Evolutionary conservation across 495 filamentous ascomycete species (phyloP), one percentile per base, ranked within the genome.

Genomic region (Achaetomiella virescens): DNA sequence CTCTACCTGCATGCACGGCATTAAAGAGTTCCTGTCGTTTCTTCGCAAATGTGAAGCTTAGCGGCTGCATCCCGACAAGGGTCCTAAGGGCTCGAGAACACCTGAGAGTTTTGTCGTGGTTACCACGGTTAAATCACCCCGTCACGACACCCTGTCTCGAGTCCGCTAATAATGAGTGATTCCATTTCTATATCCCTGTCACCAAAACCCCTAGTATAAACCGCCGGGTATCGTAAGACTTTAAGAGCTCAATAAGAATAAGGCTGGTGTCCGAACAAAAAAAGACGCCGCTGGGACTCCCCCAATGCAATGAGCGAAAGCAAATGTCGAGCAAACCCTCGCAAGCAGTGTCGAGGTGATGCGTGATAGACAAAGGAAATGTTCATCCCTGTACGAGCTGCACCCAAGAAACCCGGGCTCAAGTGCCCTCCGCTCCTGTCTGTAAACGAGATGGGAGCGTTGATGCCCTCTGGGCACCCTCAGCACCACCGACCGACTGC

Each of bases 221-320:
- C 29, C 6, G 17, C 21, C 27, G 29, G 54, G 54, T 57, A 57
- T 45, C 45, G 47, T 29, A 57, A 35, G 38, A 44, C 38, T 45
- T 29, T 22, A 20, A 51, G 35, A 52, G 51, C 52, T 42, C 33
- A 47, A 29, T 47, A 47, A 40, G 46, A 15, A 17, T 22, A 40
- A 51, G 3, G 36, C 14, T 51, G 36, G 18, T 51, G 14, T 11
- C 31, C 6, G 11, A 14, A 42, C n/a, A 25, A 27, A n/a, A 31
- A n/a, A 42, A 15, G 31, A 9, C 36, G 24, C 3, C 40, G 37
- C 25, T 35, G n/a, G 22, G 5, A 36, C 40, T 25, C 40, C 41
- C 11, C 41, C 41, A 18, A 52, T 43, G 50, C 50, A 52, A 35
- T 52, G 38, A 43, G 12, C 6, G 40, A 38, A 21, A 41, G 35